Conservation (phyloP, 257 asterid species). For the Craterostigma plantagineum region DNA sequence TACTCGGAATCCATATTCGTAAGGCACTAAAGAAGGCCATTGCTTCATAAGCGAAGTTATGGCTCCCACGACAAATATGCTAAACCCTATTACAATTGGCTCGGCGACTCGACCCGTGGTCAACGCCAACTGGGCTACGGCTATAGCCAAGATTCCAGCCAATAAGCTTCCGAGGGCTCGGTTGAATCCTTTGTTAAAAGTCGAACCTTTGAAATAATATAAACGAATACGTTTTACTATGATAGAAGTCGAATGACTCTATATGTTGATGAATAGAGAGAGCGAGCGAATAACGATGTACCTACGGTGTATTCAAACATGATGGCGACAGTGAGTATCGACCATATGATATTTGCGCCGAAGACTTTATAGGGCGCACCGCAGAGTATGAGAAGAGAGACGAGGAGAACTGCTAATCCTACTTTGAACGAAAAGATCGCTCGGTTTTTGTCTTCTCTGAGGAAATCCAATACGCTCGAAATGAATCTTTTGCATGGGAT, state of each 20-base stretch:
- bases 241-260: no score
- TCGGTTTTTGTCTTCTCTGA: constrained; percentile 42
- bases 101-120: constrained; percentile 32
- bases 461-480: constrained; percentile 27
- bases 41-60: constrained; percentile 48
- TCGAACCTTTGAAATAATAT: constrained; percentile 26
- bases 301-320: constrained; percentile 69
- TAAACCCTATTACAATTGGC: constrained; percentile 44
- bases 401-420: constrained; percentile 51
- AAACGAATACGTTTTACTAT: no score
- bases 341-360: constrained; percentile 52
- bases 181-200: constrained; percentile 54
- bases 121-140: constrained; percentile 33
- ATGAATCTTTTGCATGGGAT: constrained; percentile 10
- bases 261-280: no score
- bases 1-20: constrained; percentile 57
- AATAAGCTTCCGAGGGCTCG: constrained; percentile 54
- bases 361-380: constrained; percentile 32
- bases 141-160: constrained; percentile 41
- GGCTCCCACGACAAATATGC: constrained; percentile 52
- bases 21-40: constrained; percentile 51
- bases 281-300: constrained; percentile 12
- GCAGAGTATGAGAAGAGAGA: constrained; percentile 39
- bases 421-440: constrained; percentile 43
- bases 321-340: constrained; percentile 62